phyloP scores from a whole-genome alignment of 495 filamentous ascomycete species.

The Hyaloscypha finlandica region DNA sequence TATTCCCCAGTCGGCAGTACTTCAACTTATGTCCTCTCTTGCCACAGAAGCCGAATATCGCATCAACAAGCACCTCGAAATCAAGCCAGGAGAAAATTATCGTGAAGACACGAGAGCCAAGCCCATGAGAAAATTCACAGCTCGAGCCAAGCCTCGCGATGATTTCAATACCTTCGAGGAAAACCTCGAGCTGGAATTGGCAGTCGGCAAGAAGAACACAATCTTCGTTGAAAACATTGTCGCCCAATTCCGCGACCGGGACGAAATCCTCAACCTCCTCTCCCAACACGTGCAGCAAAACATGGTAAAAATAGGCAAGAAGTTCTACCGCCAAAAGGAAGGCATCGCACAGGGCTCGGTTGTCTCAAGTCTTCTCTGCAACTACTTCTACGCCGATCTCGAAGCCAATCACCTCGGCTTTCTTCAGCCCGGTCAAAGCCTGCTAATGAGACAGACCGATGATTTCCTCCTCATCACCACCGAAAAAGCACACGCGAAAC shows the following conservation, averaged over 20 bases:
- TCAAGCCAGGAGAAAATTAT: slow-evolving; percentile 49
- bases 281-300: slow-evolving; percentile 79
- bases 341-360: slow-evolving; percentile 95
- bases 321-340: slow-evolving; percentile 81
- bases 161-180: slow-evolving; percentile 57
- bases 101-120: slow-evolving; percentile 36
- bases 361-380: slow-evolving; percentile 83
- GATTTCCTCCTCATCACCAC: slow-evolving; percentile 90
- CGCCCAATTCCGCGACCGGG: slow-evolving; percentile 52
- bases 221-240: slow-evolving; percentile 71
- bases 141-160: slow-evolving; percentile 53
- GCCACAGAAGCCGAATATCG: slow-evolving; percentile 67
- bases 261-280: slow-evolving; percentile 67
- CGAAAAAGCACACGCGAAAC: slow-evolving; percentile 58
- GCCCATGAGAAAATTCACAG: slow-evolving; percentile 64
- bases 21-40: slow-evolving; percentile 62
- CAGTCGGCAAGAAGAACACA: slow-evolving; percentile 57
- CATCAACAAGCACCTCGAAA: slow-evolving; percentile 73
- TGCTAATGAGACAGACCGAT: slow-evolving; percentile 83
- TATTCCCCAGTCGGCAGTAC: slow-evolving; percentile 78
- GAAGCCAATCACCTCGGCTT: slow-evolving; percentile 72
- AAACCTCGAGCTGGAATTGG: slow-evolving; percentile 50
- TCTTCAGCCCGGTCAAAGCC: slow-evolving; percentile 53
- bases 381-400: slow-evolving; percentile 89
- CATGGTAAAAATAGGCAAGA: slow-evolving; percentile 85